Percentiles rank a stretch among this genome's conserved stretches.
Evolutionary conservation across 257 asterid species (phyloP).

Genomic region (Cynanchum wilfordii): DNA sequence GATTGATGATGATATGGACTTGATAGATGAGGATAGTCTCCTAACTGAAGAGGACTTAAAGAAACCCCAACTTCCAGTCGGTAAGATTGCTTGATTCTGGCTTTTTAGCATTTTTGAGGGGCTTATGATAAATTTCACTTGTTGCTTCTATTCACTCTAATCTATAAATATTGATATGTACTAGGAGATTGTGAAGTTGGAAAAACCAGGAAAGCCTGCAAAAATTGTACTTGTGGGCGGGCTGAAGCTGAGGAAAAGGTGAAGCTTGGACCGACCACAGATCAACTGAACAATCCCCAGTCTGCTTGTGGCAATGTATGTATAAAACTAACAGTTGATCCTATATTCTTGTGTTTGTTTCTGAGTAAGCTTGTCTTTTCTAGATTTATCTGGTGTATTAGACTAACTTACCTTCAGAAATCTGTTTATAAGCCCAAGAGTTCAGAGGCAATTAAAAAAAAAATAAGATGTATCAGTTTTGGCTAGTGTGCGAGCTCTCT

Average conservation of each 20-base stretch:
- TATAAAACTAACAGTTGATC: neutral
- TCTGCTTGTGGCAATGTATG: slow-evolving; percentile 97
- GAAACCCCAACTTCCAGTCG: slow-evolving; percentile 73
- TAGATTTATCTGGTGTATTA: neutral
- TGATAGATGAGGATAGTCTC: slow-evolving; percentile 96
- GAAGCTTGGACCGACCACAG: slow-evolving; percentile 72
- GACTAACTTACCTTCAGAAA: neutral
- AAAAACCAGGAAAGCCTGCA: slow-evolving; percentile 83
- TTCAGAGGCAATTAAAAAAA: neutral
- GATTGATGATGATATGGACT: slow-evolving; percentile 74
- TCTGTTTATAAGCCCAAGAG: neutral
- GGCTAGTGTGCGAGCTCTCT: neutral
- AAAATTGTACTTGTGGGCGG: slow-evolving; percentile 87
- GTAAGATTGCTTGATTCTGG: slow-evolving; percentile 33
- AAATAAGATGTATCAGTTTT: no score
- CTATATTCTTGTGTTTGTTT: neutral
- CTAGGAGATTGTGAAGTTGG: slow-evolving; percentile 88
- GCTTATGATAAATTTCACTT: slow-evolving; percentile 7
- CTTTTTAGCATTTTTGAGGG: neutral
- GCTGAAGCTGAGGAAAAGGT: slow-evolving; percentile 89
- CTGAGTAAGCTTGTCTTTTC: neutral
- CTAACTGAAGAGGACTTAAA: slow-evolving; percentile 84
- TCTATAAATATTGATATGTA: slow-evolving; percentile 11
- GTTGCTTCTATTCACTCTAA: neutral
- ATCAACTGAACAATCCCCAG: slow-evolving; percentile 76